Percentiles rank a stretch among this genome's conserved stretches.
These are phyloP conservation scores for Phytomonas francai DNA, from an alignment of 208 protist genomes.

Conservation along the genomic window DNA sequence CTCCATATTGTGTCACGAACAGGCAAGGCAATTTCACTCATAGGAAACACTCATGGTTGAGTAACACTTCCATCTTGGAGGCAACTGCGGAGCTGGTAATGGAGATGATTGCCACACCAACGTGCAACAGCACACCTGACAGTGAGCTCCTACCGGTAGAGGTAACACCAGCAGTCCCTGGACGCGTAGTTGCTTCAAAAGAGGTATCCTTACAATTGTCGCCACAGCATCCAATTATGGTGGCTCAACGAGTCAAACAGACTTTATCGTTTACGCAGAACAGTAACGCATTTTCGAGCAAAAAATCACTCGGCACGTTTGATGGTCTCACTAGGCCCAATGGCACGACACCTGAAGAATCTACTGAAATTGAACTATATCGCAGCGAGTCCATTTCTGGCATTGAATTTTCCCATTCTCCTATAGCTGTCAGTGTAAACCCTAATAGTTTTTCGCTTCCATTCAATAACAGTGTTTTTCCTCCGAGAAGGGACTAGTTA, in stretches of 20 bases:
- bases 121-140: neutral
- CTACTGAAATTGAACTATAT: neutral
- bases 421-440: neutral
- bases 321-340: neutral
- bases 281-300: slow-evolving; percentile 2
- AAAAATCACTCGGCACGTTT: neutral
- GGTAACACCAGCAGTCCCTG: neutral
- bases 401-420: neutral
- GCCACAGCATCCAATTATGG: neutral
- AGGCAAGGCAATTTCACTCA: neutral
- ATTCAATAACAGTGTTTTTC: neutral
- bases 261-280: neutral
- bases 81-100: neutral
- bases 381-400: neutral
- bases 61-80: neutral
- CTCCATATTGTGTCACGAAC: neutral
- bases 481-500: neutral
- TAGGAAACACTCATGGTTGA: neutral
- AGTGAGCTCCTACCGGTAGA: neutral
- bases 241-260: neutral
- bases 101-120: neutral
- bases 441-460: neutral
- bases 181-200: neutral
- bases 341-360: neutral
- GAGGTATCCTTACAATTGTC: neutral